phyloP scores from a whole-genome alignment of 768 basidiomycete species.

The Chiua virens region DNA sequence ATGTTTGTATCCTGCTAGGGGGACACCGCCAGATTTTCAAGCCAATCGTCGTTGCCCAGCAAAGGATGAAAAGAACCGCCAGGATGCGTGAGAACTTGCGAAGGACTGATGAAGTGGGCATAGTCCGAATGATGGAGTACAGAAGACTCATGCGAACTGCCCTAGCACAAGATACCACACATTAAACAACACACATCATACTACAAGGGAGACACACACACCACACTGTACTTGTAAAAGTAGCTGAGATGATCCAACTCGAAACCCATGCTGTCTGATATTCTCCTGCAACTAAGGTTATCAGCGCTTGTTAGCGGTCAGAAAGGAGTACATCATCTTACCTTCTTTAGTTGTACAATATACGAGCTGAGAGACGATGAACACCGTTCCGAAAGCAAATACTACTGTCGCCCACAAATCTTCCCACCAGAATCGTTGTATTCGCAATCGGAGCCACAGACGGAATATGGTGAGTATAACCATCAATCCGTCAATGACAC shows the following conservation, averaged over 20 bases:
- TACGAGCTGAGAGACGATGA: background rate
- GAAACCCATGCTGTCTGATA: background rate
- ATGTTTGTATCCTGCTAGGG: too few species aligned
- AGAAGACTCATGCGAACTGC: slow-evolving; percentile 7
- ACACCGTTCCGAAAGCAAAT: background rate
- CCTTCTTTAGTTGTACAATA: background rate
- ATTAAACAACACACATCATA: background rate
- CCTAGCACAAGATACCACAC: background rate
- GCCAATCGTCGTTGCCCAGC: background rate
- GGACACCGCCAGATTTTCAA: background rate
- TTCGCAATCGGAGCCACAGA: background rate
- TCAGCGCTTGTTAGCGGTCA: background rate
- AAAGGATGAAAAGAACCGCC: background rate
- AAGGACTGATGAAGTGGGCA: background rate
- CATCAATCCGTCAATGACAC: background rate
- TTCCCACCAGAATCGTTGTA: slow-evolving; percentile 7
- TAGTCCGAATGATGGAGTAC: background rate
- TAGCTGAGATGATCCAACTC: background rate
- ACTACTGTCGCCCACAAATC: background rate
- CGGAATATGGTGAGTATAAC: background rate
- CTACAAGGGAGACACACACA: background rate
- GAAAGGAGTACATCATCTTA: background rate
- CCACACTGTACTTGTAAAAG: background rate
- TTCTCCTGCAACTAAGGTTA: background rate
- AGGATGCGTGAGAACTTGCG: background rate